phyloP scores from a whole-genome alignment of 1,284 basidiomycete species.

The Rhodotorula sp. region DNA sequence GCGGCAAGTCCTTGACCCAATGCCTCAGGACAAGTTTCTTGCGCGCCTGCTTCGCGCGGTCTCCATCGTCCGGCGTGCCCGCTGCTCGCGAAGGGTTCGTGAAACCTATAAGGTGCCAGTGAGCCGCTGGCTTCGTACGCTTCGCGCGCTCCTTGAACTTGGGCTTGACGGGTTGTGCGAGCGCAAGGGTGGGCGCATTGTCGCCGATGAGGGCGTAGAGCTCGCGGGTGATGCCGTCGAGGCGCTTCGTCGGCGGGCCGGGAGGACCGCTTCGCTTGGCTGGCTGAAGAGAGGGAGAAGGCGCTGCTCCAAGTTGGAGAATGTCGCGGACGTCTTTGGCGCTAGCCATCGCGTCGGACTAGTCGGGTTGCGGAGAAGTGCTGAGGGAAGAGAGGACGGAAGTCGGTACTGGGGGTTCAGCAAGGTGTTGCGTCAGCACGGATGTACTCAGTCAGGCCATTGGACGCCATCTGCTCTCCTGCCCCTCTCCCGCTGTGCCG shows the following conservation, averaged over 20 bases:
- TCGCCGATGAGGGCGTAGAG: constrained; percentile 91
- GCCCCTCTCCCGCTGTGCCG: too few relatives aligned
- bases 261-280: constrained; percentile 25
- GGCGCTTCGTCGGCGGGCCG: constrained; percentile 46
- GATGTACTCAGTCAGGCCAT: too few relatives aligned
- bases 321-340: constrained; percentile 41
- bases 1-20: constrained; percentile 36
- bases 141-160: constrained; percentile 78
- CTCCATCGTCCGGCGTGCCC: constrained; percentile 52
- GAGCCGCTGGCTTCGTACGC: constrained; percentile 9
- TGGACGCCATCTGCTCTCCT: too few relatives aligned
- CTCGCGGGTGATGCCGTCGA: constrained; percentile 88
- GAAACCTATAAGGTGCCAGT: constrained; percentile 32
- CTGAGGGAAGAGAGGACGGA: background rate
- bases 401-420: too few relatives aligned
- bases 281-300: constrained; percentile 11
- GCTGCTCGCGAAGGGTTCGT: constrained; percentile 49
- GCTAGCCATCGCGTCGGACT: constrained; percentile 5
- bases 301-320: constrained; percentile 26
- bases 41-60: constrained; percentile 23
- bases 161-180: constrained; percentile 56
- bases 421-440: too few relatives aligned
- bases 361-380: background rate
- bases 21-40: constrained; percentile 34
- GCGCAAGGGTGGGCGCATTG: constrained; percentile 56